Evolutionary conservation across 2,329 filamentous ascomycete genomes (phyloP).

Genomic region (Aspergillus sergii): DNA sequence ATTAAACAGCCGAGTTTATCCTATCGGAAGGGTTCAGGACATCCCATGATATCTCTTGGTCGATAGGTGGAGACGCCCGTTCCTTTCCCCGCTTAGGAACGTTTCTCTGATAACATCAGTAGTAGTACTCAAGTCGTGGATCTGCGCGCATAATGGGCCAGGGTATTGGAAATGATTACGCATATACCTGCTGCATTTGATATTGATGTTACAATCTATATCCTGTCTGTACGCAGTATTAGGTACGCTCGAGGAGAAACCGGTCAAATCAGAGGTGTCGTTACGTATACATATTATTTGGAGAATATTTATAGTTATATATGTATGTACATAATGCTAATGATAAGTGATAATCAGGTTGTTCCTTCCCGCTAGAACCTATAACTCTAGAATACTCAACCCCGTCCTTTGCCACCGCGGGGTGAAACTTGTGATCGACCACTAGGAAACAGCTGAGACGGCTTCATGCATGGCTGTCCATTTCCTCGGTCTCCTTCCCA

Average conservation of each 20-base stretch:
- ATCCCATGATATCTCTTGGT: conserved; percentile 20
- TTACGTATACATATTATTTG: background rate
- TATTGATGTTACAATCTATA: background rate
- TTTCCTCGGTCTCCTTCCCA: conserved; percentile 13
- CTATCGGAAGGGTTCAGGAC: conserved; percentile 18
- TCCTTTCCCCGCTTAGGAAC: background rate
- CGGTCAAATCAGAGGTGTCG: background rate
- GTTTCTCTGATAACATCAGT: background rate
- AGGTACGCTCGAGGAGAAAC: background rate
- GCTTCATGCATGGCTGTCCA: conserved; percentile 25
- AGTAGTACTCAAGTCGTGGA: background rate
- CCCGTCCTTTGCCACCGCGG: conserved; percentile 9
- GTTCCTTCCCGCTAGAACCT: background rate
- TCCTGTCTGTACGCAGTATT: background rate
- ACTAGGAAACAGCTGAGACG: conserved; percentile 23
- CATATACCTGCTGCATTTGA: background rate
- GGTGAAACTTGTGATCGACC: conserved; percentile 23
- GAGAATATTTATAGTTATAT: background rate
- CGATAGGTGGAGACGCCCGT: conserved; percentile 11
- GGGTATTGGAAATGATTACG: background rate
- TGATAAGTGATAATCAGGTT: background rate
- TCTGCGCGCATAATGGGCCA: background rate
- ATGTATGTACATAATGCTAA: background rate
- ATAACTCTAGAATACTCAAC: background rate
- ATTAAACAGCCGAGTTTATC: conserved; percentile 17